These are phyloP conservation scores for Guyanaporus albipodus DNA, from an alignment of 768 basidiomycete genomes.

Conservation along the genomic window DNA sequence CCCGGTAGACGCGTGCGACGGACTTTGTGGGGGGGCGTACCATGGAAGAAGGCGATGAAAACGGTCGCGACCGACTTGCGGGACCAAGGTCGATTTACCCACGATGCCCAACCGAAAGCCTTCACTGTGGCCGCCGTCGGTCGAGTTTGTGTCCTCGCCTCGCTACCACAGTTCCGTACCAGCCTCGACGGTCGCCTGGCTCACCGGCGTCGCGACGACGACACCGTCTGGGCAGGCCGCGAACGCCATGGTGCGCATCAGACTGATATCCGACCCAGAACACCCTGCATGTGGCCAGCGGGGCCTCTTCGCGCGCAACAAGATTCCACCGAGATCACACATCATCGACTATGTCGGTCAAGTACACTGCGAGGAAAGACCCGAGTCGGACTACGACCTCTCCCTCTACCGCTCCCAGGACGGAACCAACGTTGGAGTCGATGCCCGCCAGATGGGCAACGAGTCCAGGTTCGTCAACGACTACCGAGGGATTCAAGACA, in stretches of 20 bases:
- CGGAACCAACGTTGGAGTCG: slow-evolving; percentile 67
- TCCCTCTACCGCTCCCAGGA: slow-evolving; percentile 62
- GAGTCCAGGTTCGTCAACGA: slow-evolving; percentile 90
- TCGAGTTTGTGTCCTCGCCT: slow-evolving; percentile 52
- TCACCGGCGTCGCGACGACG: slow-evolving; percentile 27
- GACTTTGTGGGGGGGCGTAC: slow-evolving; percentile 71
- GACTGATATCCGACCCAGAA: slow-evolving; percentile 43
- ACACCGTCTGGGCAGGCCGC: background rate
- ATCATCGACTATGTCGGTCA: slow-evolving; percentile 83
- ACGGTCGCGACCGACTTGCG: slow-evolving; percentile 17
- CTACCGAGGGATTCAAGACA: slow-evolving; percentile 70
- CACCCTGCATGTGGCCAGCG: slow-evolving; percentile 80
- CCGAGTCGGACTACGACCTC: slow-evolving; percentile 81
- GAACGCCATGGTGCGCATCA: slow-evolving; percentile 46
- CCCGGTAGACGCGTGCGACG: slow-evolving; percentile 80
- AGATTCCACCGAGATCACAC: slow-evolving; percentile 60
- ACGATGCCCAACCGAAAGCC: slow-evolving; percentile 31
- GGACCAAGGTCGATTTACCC: slow-evolving; percentile 23
- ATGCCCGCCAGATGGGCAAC: slow-evolving; percentile 75
- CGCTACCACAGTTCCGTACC: slow-evolving; percentile 59
- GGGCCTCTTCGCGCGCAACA: slow-evolving; percentile 76
- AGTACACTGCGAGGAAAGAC: slow-evolving; percentile 74
- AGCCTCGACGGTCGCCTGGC: slow-evolving; percentile 35
- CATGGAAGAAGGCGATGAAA: slow-evolving; percentile 40
- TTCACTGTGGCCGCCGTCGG: slow-evolving; percentile 47